Base-by-base conservation (phyloP, 495 filamentous ascomycete species). In the Clohesyomyces aquaticus region DNA sequence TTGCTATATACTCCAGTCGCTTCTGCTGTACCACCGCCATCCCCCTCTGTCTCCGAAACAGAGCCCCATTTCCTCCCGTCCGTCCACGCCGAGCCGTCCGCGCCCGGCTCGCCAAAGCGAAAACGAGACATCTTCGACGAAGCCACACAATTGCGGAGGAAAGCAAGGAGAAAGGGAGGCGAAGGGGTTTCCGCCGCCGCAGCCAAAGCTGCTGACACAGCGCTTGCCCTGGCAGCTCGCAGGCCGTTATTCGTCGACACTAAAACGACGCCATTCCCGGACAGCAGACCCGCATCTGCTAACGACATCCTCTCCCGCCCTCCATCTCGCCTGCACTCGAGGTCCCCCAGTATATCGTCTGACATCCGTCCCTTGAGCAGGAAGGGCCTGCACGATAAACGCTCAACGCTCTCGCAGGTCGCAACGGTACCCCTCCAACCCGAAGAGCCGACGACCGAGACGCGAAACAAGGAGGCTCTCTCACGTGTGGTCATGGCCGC, bases 111-210 rank as follows among this genome's bases (percentile, higher is more conserved):
- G 74, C 75, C 77, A 3, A 88, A 86, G 67, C 78, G 83, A 28
- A 85, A 82, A 69, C 79, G 78, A 41, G 78, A 79, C 0, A 72
- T 86, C 1, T 87, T 88, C 63, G 82, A 88, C 47, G 78, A 82
- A 50, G 85, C 84, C n/a, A 77, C 79, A 4, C 79, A 85, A 46
- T 80, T 81, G 58, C 80, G 82, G 38, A 79, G 75, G 45, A 80
- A 80, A 49, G 79, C 83, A 14, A 80, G 79, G 50, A 77, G 81
- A 53, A 77, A 78, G 47, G 84, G 83, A 25, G 85, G 83, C 3
- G 79, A 83, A 65, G 78, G 77, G 27, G 79, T 87, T 18, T 79
- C 85, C 0, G 79, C 82, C 43, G 71, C 82, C 19, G 86, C 87
- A 75, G 82, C 82, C 2, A 61, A 55, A 25, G 46, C 65, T 54